Conservation (phyloP, 2,329 filamentous ascomycete species). For the Sporothrix sp. region DNA sequence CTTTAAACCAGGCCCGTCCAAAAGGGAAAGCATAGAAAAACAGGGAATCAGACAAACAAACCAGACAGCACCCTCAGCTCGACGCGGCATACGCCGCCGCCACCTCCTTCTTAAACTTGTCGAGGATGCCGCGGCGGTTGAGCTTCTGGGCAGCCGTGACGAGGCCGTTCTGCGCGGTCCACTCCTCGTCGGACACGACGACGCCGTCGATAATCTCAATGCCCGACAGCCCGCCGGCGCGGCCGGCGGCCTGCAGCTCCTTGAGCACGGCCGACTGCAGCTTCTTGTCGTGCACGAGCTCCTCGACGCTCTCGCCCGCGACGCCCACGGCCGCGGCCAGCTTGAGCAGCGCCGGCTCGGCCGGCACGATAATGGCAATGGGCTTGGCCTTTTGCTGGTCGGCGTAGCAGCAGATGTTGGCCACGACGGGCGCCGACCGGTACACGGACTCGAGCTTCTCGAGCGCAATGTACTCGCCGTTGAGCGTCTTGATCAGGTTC, state of each 20-base stretch:
- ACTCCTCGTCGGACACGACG: conserved; percentile 62
- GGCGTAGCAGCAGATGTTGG: conserved; percentile 48
- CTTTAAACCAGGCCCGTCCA: background rate
- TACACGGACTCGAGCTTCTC: conserved; percentile 57
- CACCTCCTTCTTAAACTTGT: conserved; percentile 52
- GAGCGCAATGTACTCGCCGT: conserved; percentile 74
- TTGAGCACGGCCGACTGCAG: conserved; percentile 52
- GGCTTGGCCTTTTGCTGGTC: conserved; percentile 42
- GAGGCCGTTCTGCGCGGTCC: conserved; percentile 62
- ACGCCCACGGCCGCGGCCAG: conserved; percentile 35
- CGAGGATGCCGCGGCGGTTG: conserved; percentile 57
- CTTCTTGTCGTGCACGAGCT: conserved; percentile 59
- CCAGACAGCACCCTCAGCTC: background rate
- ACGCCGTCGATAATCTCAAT: conserved; percentile 66
- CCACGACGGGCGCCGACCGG: conserved; percentile 40
- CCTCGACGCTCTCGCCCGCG: conserved; percentile 48
- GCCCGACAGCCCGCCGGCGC: conserved; percentile 50
- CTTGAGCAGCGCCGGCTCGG: conserved; percentile 46
- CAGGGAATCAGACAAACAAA: background rate
- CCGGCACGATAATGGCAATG: conserved; percentile 47
- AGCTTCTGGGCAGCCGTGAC: conserved; percentile 65
- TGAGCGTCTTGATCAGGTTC: conserved; percentile 75
- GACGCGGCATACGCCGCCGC: conserved; percentile 47
- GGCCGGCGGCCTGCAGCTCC: conserved; percentile 53
- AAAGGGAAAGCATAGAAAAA: background rate